Base-by-base conservation (phyloP, 192 early-diverging fungal genomes). In the Pilaira anomala region DNA sequence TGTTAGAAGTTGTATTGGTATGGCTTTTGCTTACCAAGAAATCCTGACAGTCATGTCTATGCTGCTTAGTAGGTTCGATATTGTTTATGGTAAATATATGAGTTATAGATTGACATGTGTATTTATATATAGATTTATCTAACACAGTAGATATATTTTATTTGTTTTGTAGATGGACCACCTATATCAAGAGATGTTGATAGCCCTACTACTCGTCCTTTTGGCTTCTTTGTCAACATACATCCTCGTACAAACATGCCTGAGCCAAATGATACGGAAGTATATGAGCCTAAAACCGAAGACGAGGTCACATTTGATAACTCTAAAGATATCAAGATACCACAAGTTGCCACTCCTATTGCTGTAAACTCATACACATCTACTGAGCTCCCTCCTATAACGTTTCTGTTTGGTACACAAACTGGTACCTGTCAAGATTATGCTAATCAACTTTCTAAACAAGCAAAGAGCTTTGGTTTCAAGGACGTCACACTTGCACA, bases 1-100 rank as follows among this genome's bases (percentile, higher is more conserved):
- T 33, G 65, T 65, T 18, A 73, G 83, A 13, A 63, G 68, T 9
- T 87, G 85, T 54, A 80, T 87, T 49, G 85, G 85, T n/a, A 68
- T 79, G 48, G 78, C 77, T 49, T 80, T 87, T 71, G 81, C 85
- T 41, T 30, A 85, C 54, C 60, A 62, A 33, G 33, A 87, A 65
- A 76, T 78, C 8, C 79, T 77, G 50, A 80, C 83, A 7, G 76
- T 85, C 11, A 33, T 81, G 14, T 79, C 77, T 5, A 76, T 72
- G 59, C 30, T 83, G 16, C 62, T 87, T 24, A 70, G 69, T 25
- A 49, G 49, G 2, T 87, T 79, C 57, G 55, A 72, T 18, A 77
- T 84, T 48, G 42, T 36, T 11, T 70, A 65, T 59, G 42, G 33
- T 36, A 36, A 36, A n/a, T n/a, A n/a, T n/a, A n/a, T n/a, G n/a